Conservation (phyloP, 768 basidiomycete genomes). For the Trametes maxima region DNA sequence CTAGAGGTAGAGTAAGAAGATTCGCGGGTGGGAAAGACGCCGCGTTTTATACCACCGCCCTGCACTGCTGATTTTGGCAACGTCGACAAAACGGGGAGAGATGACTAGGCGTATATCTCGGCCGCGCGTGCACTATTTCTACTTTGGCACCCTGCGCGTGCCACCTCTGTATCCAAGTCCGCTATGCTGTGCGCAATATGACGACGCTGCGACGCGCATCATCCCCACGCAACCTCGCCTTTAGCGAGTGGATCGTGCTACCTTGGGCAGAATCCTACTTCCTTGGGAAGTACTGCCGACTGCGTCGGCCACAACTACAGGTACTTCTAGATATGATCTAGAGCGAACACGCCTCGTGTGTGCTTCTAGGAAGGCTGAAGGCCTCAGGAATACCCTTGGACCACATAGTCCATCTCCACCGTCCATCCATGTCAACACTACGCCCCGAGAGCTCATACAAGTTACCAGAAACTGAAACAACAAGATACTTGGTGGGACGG, state of each 20-base stretch:
- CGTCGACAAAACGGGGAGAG: conserved; percentile 17
- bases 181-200: not conserved
- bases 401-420: no score
- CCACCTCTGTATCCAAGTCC: not conserved
- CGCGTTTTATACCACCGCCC: conserved; percentile 20
- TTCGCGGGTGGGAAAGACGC: conserved; percentile 10
- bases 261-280: not conserved
- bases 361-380: not conserved
- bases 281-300: not conserved
- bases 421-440: no score
- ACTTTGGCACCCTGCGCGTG: conserved; percentile 3
- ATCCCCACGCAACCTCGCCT: not conserved
- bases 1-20: conserved; percentile 14
- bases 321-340: conserved; percentile 12
- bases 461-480: no score
- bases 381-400: not conserved
- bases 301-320: conserved; percentile 1
- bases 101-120: conserved; percentile 16
- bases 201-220: not conserved
- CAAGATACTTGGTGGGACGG: no score
- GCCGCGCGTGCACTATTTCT: conserved; percentile 11
- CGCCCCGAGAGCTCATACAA: no score
- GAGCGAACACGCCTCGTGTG: not conserved
- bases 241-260: not conserved
- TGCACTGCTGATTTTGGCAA: conserved; percentile 13